Base-by-base conservation (phyloP, 805 yeast genomes). In the Teunomyces lycoperdinae region DNA sequence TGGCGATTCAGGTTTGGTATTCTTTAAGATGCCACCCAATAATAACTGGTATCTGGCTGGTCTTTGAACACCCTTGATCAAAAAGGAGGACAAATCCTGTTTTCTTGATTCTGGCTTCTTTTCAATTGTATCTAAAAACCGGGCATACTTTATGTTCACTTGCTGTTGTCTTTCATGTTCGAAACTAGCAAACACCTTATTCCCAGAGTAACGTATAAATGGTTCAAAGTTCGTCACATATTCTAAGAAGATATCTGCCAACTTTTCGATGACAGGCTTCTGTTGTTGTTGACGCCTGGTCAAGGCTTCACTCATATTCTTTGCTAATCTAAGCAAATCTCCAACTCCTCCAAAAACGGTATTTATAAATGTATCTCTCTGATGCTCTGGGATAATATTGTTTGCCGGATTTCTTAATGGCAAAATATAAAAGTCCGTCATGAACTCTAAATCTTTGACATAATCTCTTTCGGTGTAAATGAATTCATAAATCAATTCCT, bases 1-100 rank as follows among this genome's bases (percentile, higher is more conserved):
- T 1, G 88, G 83, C 6, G 83, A 77, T 24, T 82, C 87, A n/a
- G 85, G 84, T 45, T 77, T 80, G 0, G 98, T 90, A 53, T 83
- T 80, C 63, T 94, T 92, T 54, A 89, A 73, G 31, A 94, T 87
- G 42, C 92, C 94, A 48, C 81, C 84, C 17, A 92, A 74, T 48
- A 94, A 74, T 43, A 94, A 71, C 54, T 96, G 96, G 68, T 94
- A 94, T 55, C 98, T 77, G 8, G 97, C 98, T 29, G 97, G 90
- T 63, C 99, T 80, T 11, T 97, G 90, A 2, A 96, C 91, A 44
- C 98, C 97, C 61, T 92, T 95, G 5, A 96, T 89, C 53, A 94
- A 76, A 60, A 90, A 94, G 0, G 98, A 94, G 24, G 92, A 87
- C 46, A 94, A 83, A 67, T 95, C 97, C 50, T 92, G 81, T 68